Evolutionary conservation across 202 grass and related monocot species (phyloP).

Genomic region (Alloteropsis angusta): DNA sequence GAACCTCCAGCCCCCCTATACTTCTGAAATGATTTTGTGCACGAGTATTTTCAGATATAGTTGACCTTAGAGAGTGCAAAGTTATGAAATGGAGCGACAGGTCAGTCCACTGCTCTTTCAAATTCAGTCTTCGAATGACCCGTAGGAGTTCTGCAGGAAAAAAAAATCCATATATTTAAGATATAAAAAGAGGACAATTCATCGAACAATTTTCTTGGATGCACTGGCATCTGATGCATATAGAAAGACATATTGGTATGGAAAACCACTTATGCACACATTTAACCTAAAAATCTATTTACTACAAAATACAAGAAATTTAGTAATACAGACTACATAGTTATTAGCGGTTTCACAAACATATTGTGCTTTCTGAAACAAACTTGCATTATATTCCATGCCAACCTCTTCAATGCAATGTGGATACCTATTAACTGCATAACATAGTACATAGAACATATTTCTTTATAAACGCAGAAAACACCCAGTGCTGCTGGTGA

Average conservation of each 20-base stretch:
- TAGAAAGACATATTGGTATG: constrained; percentile 9
- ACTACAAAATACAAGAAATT: not conserved
- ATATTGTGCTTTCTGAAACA: not conserved
- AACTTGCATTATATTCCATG: not conserved
- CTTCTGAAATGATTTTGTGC: constrained; percentile 99
- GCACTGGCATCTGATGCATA: not conserved
- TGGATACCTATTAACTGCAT: not conserved
- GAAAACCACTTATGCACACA: not conserved
- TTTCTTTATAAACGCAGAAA: not conserved
- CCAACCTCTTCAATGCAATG: not conserved
- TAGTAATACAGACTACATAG: not conserved
- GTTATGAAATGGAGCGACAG: constrained; percentile 80
- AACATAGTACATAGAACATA: not conserved
- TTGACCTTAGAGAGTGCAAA: constrained; percentile 66
- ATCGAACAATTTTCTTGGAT: constrained; percentile 5
- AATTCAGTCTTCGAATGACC: constrained; percentile 84
- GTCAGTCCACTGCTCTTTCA: constrained; percentile 94
- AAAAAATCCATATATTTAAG: constrained; percentile 21
- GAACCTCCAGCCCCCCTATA: constrained; percentile 92
- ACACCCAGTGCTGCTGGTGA: not conserved
- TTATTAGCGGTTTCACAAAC: not conserved
- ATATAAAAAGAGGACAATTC: constrained; percentile 22
- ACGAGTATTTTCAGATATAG: constrained; percentile 78
- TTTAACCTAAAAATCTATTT: not conserved
- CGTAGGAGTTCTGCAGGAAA: constrained; percentile 84